phyloP scores from a whole-genome alignment of 2,329 filamentous ascomycete genomes.

The Penicillium sp. region DNA sequence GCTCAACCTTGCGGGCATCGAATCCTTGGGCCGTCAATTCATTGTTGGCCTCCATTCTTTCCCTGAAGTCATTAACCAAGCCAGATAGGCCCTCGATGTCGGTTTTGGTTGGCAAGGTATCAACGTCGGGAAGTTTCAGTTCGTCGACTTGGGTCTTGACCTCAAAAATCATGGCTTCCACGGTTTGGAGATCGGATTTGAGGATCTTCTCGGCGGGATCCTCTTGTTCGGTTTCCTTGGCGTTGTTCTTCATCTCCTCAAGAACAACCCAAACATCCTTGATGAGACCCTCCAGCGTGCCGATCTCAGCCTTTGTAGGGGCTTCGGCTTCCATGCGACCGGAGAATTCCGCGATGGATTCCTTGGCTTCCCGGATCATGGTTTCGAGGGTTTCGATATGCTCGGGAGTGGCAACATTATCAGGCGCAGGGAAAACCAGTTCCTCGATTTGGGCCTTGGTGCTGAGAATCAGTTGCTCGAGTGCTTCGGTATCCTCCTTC shows the following conservation, averaged over 20 bases:
- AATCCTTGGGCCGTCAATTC: slow-evolving; percentile 76
- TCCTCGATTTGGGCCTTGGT: slow-evolving; percentile 88
- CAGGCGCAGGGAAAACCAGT: slow-evolving; percentile 63
- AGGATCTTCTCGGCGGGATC: slow-evolving; percentile 64
- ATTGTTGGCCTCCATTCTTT: slow-evolving; percentile 66
- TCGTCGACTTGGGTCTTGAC: slow-evolving; percentile 78
- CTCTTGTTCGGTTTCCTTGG: slow-evolving; percentile 46
- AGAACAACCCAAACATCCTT: slow-evolving; percentile 74
- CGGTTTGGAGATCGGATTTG: slow-evolving; percentile 79
- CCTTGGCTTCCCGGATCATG: slow-evolving; percentile 73
- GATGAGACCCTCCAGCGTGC: slow-evolving; percentile 73
- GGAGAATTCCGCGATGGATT: slow-evolving; percentile 67
- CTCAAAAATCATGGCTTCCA: slow-evolving; percentile 81
- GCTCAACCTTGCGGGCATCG: slow-evolving; percentile 82
- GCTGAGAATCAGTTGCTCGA: slow-evolving; percentile 86
- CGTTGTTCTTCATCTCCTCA: slow-evolving; percentile 64
- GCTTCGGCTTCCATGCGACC: slow-evolving; percentile 67
- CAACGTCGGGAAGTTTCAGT: slow-evolving; percentile 70
- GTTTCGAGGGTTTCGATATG: slow-evolving; percentile 65
- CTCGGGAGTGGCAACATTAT: slow-evolving; percentile 66
- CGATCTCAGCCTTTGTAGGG: slow-evolving; percentile 77
- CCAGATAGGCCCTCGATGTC: slow-evolving; percentile 71
- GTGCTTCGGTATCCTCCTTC: slow-evolving; percentile 84
- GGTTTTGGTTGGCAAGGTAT: slow-evolving; percentile 71
- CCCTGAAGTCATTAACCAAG: slow-evolving; percentile 68